Evolutionary conservation across 1,284 basidiomycete species (phyloP).

Genomic region (Inonotus obliquus): DNA sequence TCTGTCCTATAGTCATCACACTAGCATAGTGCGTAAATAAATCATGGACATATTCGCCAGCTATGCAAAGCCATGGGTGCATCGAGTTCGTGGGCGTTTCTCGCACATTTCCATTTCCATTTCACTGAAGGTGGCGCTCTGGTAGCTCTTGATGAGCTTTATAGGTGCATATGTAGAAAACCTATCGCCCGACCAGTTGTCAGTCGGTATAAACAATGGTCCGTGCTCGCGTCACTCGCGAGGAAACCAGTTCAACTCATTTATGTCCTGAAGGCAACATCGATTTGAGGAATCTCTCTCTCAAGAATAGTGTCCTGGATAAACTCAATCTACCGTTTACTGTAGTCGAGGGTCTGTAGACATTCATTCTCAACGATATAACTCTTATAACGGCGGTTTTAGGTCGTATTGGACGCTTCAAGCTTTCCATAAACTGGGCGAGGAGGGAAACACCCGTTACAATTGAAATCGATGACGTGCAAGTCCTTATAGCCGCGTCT

Average conservation of each 20-base stretch:
- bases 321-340: conserved; percentile 96
- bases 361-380: conserved; percentile 6
- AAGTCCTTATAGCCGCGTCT: conserved; percentile 88
- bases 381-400: neutral
- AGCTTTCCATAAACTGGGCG: conserved; percentile 90
- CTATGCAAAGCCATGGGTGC: conserved; percentile 8
- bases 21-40: neutral
- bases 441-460: conserved; percentile 89
- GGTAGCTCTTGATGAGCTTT: conserved; percentile 84
- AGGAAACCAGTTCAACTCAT: conserved; percentile 1
- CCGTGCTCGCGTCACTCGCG: neutral
- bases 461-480: conserved; percentile 91
- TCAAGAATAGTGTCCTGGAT: conserved; percentile 95
- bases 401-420: conserved; percentile 82
- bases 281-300: conserved; percentile 74
- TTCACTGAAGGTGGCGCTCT: neutral
- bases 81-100: neutral
- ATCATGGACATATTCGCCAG: conserved; percentile 11
- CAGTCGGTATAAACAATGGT: conserved; percentile 78
- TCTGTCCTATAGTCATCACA: neutral
- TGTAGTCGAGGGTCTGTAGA: conserved; percentile 77
- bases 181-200: conserved; percentile 91
- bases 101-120: neutral
- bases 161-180: conserved; percentile 97
- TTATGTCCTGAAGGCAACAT: conserved; percentile 62